Percentiles rank a stretch among this genome's conserved stretches.
Conservation (phyloP, 2,329 filamentous ascomycete genomes). For the Ramularia endophylla region DNA sequence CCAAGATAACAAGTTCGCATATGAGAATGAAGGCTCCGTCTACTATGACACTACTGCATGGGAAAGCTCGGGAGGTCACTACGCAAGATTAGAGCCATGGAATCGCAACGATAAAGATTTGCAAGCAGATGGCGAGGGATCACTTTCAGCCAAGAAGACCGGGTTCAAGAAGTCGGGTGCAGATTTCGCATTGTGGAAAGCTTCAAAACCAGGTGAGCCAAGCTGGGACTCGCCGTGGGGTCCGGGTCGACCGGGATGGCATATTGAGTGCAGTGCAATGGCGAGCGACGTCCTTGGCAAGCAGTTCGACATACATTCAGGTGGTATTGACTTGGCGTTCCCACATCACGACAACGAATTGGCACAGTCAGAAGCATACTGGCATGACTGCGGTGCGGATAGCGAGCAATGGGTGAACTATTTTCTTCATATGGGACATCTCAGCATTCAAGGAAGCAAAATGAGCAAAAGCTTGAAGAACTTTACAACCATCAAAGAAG, state of each 20-base stretch:
- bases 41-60: constrained; percentile 91
- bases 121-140: constrained; percentile 84
- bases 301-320: constrained; percentile 87
- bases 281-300: constrained; percentile 79
- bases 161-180: constrained; percentile 66
- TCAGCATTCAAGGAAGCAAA: constrained; percentile 83
- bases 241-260: constrained; percentile 83
- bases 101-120: constrained; percentile 77
- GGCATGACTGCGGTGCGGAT: constrained; percentile 40
- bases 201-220: constrained; percentile 84
- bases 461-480: constrained; percentile 98
- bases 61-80: constrained; percentile 75
- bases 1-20: constrained; percentile 79
- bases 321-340: constrained; percentile 85
- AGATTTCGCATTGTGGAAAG: constrained; percentile 94
- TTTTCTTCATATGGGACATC: constrained; percentile 91
- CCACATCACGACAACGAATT: constrained; percentile 92
- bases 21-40: constrained; percentile 64
- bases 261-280: constrained; percentile 97
- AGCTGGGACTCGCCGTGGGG: constrained; percentile 88
- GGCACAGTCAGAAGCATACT: constrained; percentile 86
- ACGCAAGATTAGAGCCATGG: constrained; percentile 79
- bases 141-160: constrained; percentile 51
- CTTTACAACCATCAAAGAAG: constrained; percentile 87
- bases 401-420: constrained; percentile 79